A percentile compares a stretch with the other conserved stretches of the same genome.
These are phyloP conservation scores for Gigaspora rosea DNA, from an alignment of 192 early-diverging fungal species.

Conservation along the genomic window DNA sequence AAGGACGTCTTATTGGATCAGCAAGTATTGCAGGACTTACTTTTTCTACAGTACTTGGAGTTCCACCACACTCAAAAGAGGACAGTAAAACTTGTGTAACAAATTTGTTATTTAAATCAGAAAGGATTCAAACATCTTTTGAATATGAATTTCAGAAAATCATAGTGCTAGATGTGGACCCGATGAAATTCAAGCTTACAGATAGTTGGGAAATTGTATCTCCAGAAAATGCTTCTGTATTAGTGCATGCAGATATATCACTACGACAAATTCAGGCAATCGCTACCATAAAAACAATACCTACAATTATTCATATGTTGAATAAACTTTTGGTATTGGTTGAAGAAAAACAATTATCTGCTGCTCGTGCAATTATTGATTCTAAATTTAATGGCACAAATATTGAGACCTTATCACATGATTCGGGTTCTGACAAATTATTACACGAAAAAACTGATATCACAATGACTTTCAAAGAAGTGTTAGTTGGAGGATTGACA, in stretches of 20 bases:
- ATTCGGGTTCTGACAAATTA: background rate
- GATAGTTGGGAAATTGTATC: slow-evolving; percentile 52
- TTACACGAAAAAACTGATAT: background rate
- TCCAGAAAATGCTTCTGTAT: slow-evolving; percentile 34
- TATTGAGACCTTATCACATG: background rate
- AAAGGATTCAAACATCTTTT: slow-evolving; percentile 56
- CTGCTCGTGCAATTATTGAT: slow-evolving; percentile 13
- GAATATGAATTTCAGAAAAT: slow-evolving; percentile 81
- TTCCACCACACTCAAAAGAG: slow-evolving; percentile 7
- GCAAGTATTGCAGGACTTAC: slow-evolving; percentile 36
- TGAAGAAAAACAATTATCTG: slow-evolving; percentile 53
- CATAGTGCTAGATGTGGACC: slow-evolving; percentile 60
- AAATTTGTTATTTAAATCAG: slow-evolving; percentile 47
- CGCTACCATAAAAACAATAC: slow-evolving; percentile 54
- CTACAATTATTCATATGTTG: slow-evolving; percentile 55
- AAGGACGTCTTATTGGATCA: slow-evolving; percentile 62
- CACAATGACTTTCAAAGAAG: background rate
- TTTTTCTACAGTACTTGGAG: slow-evolving; percentile 31
- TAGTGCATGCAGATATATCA: slow-evolving; percentile 34
- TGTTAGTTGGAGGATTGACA: slow-evolving; percentile 11
- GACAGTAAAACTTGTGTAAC: slow-evolving; percentile 42
- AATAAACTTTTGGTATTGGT: slow-evolving; percentile 49
- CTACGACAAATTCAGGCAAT: slow-evolving; percentile 32
- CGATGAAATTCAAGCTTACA: slow-evolving; percentile 47
- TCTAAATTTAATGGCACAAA: background rate